Conservation (phyloP, 2,329 filamentous ascomycete genomes). For the Xylariaceae sp. region DNA sequence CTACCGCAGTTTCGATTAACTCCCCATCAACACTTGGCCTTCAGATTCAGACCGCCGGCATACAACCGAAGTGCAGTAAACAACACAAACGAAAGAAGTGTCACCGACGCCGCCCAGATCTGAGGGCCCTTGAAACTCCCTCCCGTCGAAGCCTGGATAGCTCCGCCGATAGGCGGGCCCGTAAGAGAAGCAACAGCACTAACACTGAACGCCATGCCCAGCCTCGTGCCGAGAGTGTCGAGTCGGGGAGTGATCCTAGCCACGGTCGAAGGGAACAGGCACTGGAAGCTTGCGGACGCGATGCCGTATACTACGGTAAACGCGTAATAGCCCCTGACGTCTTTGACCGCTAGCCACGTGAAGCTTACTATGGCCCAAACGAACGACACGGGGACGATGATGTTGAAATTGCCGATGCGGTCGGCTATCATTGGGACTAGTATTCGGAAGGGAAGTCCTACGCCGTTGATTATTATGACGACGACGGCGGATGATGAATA, state of each 20-base stretch:
- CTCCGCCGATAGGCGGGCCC: constrained; percentile 40
- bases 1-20: too few species aligned
- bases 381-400: constrained; percentile 30
- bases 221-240: constrained; percentile 38
- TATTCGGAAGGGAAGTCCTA: constrained; percentile 38
- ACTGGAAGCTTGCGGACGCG: constrained; percentile 38
- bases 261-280: constrained; percentile 38
- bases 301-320: constrained; percentile 37
- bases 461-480: constrained; percentile 40
- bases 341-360: constrained; percentile 38
- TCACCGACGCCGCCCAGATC: constrained; percentile 35
- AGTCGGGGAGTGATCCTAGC: constrained; percentile 39
- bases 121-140: constrained; percentile 31
- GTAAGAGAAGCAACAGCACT: constrained; percentile 38
- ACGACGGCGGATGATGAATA: constrained; percentile 36
- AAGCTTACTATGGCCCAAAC: constrained; percentile 34
- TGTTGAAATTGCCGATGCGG: constrained; percentile 36
- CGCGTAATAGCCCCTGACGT: constrained; percentile 34
- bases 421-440: constrained; percentile 37
- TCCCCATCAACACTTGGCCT: constrained; percentile 21
- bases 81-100: constrained; percentile 28
- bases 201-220: constrained; percentile 42
- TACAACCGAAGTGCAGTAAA: constrained; percentile 25
- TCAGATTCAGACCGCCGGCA: constrained; percentile 23
- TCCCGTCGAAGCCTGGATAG: constrained; percentile 29